Percentiles rank a stretch among this genome's conserved stretches.
phyloP scores from a whole-genome alignment of 306 rosid genomes.

The Oxytropis ochrocephala region DNA sequence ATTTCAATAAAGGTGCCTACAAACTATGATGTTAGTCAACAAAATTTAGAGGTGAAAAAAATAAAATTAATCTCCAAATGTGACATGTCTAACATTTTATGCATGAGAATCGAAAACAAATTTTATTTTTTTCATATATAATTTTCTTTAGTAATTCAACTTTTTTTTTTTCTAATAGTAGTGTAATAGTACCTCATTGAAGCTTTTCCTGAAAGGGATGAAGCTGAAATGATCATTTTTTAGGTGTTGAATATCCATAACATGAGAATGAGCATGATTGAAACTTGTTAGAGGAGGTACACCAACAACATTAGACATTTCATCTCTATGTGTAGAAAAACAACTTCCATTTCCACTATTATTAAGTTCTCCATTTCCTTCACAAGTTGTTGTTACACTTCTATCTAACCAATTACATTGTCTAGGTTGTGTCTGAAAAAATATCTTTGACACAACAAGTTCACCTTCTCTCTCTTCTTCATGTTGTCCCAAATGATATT shows the following conservation, averaged over 20 bases:
- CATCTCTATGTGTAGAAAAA: conserved; percentile 53
- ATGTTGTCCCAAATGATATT: conserved; percentile 79
- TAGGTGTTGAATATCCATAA: conserved; percentile 60
- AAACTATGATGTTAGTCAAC: too few relatives aligned
- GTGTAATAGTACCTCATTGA: conserved; percentile 47
- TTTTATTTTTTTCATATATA: too few relatives aligned
- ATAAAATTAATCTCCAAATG: too few relatives aligned
- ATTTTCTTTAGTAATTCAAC: too few relatives aligned
- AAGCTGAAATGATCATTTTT: conserved; percentile 73
- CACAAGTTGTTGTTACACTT: conserved; percentile 35
- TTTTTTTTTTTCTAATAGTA: too few relatives aligned
- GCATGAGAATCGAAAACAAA: too few relatives aligned
- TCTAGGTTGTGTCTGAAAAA: conserved; percentile 93
- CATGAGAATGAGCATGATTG: conserved; percentile 9
- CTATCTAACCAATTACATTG: conserved; percentile 86
- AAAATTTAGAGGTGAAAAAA: too few relatives aligned
- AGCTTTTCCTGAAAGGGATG: conserved; percentile 66
- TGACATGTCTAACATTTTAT: too few relatives aligned
- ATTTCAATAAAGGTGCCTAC: background rate
- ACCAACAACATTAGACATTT: conserved; percentile 39
- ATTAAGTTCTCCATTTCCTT: conserved; percentile 32
- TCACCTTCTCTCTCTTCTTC: conserved; percentile 97
- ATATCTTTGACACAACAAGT: conserved; percentile 86
- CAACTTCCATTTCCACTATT: conserved; percentile 57
- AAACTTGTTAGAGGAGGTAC: conserved; percentile 38